Base-by-base conservation (phyloP, 2,329 filamentous ascomycete species). In the Zelopaecilomyces penicillatus region DNA sequence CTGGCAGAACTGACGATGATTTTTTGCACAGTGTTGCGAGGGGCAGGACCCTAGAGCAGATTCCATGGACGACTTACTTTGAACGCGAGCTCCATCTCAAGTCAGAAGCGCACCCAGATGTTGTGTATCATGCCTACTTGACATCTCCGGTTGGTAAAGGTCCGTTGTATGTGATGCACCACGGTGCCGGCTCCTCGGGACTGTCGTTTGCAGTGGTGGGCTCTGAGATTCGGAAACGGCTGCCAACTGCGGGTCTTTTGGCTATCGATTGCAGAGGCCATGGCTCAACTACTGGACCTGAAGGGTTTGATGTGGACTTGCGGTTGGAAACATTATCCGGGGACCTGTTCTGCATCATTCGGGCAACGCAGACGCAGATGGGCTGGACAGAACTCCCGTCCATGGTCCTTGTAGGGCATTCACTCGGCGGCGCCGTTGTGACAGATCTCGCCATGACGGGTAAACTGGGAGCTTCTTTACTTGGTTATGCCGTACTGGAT, bases 121-220 rank as follows among this genome's bases (percentile, higher is more conserved):
- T 87, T 36, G 78, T 73, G 42, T 85, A 90, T 59, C 93, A 98
- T 69, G 86, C 80, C 46, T 97, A 97, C 63, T 73, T 97, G 37
- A 95, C 82, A 19, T 88, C 89, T 1, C 90, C 91, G 6, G 75
- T 75, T 36, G 81, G 75, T 33, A 75, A 76, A 49, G 87, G 85
- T 0, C 89, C 91, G 0, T 71, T 98, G 5, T 90, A 98, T 64
- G 84, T 97, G 48, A 87, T 86, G 66, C 93, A 98, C 61, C 93
- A 98, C 66, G 93, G 93, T 34, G 93, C 87, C 35, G 93, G 93
- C 11, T 95, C 90, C 4, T 95, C 90, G 0, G 94, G 86, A 5
- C 76, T 97, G 47, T 95, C 89, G 3, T 98, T 97, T 65, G 90
- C 90, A 5, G 74, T 87, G 4, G 80, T 95, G 49, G 80, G 83